Evolutionary conservation across 2,329 filamentous ascomycete species (phyloP), one percentile per base, ranked within the genome.

Genomic region (Podosphaera fusca): DNA sequence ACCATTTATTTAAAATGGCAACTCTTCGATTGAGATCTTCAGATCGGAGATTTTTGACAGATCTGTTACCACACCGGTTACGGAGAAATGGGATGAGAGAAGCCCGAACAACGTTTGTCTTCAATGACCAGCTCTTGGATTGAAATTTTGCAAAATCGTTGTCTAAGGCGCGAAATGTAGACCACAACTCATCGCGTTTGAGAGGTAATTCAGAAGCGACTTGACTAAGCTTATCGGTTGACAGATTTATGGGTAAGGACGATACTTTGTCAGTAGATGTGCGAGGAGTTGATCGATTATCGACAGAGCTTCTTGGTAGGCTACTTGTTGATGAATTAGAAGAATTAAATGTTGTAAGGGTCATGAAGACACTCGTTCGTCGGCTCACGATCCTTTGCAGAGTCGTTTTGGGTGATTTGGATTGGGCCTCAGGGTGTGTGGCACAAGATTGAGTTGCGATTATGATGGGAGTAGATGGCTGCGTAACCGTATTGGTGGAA

Each of bases 1-100:
- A 87, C 83, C 83, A 87, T 64, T 83, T 84, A 66, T 85, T 84
- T 57, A 86, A 70, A 55, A 85, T 82, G 57, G 77, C 80, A 2
- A 79, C 72, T 53, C 83, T 74, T 36, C 81, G 73, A 63, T 86
- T 82, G 42, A 87, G 70, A 65, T 86, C 82, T 69, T 86, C 82
- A 0, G 81, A 75, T 35, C 80, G 71, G 31, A 86, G 69, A 38
- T 68, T 72, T 60, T 73, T 74, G 61, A 75, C 79, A 5, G 80
- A 83, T 3, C 76, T 69, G 62, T 82, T 79, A 7, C 73, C 66
- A 40, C 75, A 73, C 65, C 83, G 77, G 46, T 75, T 76, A 60
- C 75, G 72, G 40, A 87, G 71, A 63, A 85, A 85, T 2, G 82
- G 81, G 21, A 86, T 67, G 3, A 87, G 71, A 7, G 76, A 74